phyloP scores from a whole-genome alignment of 768 basidiomycete genomes.

The Crassisporium funariophilum region DNA sequence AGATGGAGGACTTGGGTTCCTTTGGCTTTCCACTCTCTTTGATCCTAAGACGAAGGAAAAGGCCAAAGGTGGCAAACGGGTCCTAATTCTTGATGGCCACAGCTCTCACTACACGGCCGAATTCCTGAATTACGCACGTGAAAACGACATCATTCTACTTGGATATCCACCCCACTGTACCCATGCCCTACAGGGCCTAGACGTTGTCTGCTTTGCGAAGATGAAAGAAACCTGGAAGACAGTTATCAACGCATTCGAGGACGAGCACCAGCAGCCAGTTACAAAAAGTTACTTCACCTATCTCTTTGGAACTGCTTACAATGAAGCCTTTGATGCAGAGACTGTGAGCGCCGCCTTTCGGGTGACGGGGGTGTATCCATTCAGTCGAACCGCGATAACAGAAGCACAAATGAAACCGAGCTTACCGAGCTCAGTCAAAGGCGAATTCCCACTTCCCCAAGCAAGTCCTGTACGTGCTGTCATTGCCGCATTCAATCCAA shows the following conservation, averaged over 20 bases:
- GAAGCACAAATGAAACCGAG: conserved; percentile 29
- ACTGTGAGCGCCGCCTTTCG: conserved; percentile 30
- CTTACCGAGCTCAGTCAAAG: conserved; percentile 24
- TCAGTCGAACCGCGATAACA: conserved; percentile 26
- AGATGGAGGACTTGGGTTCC: conserved; percentile 18
- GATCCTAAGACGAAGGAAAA: conserved; percentile 16
- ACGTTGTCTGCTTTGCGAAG: conserved; percentile 41
- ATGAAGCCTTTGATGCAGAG: conserved; percentile 26
- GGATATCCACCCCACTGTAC: conserved; percentile 42
- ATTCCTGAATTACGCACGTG: conserved; percentile 33
- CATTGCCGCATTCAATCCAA: conserved; percentile 14
- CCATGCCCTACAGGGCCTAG: conserved; percentile 41
- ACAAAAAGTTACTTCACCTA: conserved; percentile 28
- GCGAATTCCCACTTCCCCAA: conserved; percentile 27
- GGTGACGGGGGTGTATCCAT: conserved; percentile 32
- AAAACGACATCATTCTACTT: conserved; percentile 38
- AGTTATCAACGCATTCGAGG: conserved; percentile 27
- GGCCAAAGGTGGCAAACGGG: neutral
- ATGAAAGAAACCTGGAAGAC: conserved; percentile 33
- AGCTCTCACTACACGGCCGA: conserved; percentile 37
- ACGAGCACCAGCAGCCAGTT: conserved; percentile 5
- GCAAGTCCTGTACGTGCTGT: conserved; percentile 22
- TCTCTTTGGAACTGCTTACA: conserved; percentile 28
- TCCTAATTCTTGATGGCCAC: conserved; percentile 37
- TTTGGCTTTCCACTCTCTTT: conserved; percentile 27